Percentiles rank a stretch among this genome's conserved stretches.
phyloP scores from a whole-genome alignment of 169 alveolate species.

The Plasmodium malariae region DNA sequence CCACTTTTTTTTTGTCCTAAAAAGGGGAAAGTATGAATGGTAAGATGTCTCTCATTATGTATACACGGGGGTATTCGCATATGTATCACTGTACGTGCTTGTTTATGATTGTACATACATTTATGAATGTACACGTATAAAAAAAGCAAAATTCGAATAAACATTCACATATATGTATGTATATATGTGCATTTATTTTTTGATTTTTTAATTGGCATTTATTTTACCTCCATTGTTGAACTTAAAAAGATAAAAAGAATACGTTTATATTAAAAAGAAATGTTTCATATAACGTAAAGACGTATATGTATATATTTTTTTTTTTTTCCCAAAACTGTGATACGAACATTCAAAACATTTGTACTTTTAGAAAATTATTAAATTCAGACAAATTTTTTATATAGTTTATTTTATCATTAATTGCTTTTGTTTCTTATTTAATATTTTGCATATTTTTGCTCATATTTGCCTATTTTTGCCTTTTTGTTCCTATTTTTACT shows the following conservation, averaged over 20 bases:
- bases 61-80: too few relatives aligned
- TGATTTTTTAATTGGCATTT: constrained; percentile 1
- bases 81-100: not conserved
- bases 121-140: not conserved
- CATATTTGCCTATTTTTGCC: too few relatives aligned
- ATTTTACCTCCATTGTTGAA: constrained; percentile 48
- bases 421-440: too few relatives aligned
- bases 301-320: not conserved
- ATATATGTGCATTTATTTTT: constrained; percentile 5
- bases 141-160: not conserved
- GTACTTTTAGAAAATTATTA: not conserved
- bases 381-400: too few relatives aligned
- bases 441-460: too few relatives aligned
- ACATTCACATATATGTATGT: not conserved
- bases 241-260: not conserved
- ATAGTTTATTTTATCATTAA: too few relatives aligned
- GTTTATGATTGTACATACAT: not conserved
- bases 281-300: not conserved
- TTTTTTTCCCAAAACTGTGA: not conserved
- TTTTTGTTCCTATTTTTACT: not conserved
- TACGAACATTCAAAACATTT: not conserved
- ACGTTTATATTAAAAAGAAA: not conserved
- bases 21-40: not conserved
- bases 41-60: too few relatives aligned
- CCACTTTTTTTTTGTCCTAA: constrained; percentile 44